Evolutionary conservation across 1,284 basidiomycete species (phyloP), one percentile per base, ranked within the genome.

Genomic region (Ganoderma resinaceum): DNA sequence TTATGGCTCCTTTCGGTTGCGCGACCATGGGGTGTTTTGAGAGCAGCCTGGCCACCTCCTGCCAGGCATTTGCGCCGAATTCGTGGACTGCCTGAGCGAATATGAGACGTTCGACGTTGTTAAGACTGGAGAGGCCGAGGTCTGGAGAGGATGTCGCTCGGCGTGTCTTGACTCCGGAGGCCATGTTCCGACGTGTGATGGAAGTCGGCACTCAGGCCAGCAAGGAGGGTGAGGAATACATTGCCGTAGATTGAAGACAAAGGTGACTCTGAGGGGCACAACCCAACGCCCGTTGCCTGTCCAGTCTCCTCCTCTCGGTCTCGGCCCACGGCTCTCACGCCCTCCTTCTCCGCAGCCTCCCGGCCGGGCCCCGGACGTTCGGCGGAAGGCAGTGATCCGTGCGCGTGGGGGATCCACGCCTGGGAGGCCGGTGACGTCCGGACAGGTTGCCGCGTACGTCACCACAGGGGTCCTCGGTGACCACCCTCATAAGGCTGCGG

Each of bases 11-110:
- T 70, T 87, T 86, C 23, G 91, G 89, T 59, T 89, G 86, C 2
- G 83, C 81, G 46, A 92, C 80, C 11, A 94, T 82, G 16, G 92
- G 88, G 71, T 95, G 92, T 43, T 86, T 87, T 29, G 85, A 81
- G 31, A 96, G 85, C 3, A 93, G 73, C 64, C 86, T 86, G 37
- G 91, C 85, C n/a, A 96, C 88, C 12, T 84, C 79, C 43, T 83
- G 74, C 95, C 95, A 96, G n/a, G 87, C 81, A 60, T 87, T 82
- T 35, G 90, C 86, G n/a, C 95, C 95, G 68, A 91, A 84, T 77
- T 96, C 93, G 80, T 93, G 94, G 49, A 95, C 91, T 0, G 94
- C 91, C 80, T 97, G 95, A 2, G 94, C 87, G 62, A 97, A 86
- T 42, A 97, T 80, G 63, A 97, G 90, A 59, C 85, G 81, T 79